Evolutionary conservation across 352 stramenopile genomes (phyloP).

Genomic region (Pythium volutum): DNA sequence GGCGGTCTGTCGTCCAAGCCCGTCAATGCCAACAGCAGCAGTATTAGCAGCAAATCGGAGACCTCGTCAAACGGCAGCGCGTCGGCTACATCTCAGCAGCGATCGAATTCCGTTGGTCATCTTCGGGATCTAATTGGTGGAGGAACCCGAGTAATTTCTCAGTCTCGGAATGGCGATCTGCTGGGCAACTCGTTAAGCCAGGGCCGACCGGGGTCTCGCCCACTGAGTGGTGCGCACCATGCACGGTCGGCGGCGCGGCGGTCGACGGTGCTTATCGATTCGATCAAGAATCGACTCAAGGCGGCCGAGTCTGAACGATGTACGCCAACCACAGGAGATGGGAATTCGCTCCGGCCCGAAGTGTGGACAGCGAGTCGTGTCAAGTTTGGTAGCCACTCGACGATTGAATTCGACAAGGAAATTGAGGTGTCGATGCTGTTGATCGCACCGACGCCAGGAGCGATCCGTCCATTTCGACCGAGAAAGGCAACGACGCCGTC

Average conservation of each 20-base stretch:
- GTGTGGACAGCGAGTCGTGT: constrained; percentile 21
- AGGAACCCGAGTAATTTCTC: constrained; percentile 12
- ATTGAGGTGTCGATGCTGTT: constrained; percentile 25
- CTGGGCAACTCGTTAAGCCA: constrained; percentile 12
- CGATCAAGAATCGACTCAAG: constrained; percentile 13
- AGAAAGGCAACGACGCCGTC: background rate
- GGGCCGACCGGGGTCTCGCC: constrained; percentile 5
- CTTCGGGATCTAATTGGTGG: constrained; percentile 57
- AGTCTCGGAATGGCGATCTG: constrained; percentile 5
- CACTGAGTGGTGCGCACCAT: constrained; percentile 13
- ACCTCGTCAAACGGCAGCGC: background rate
- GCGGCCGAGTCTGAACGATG: constrained; percentile 11
- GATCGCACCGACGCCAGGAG: background rate
- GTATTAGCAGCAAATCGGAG: constrained; percentile 4
- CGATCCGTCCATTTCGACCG: constrained; percentile 5
- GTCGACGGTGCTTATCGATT: constrained; percentile 23
- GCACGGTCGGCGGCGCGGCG: constrained; percentile 14
- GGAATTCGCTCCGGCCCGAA: background rate
- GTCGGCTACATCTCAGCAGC: constrained; percentile 3
- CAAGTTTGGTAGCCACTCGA: constrained; percentile 21
- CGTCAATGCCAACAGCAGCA: background rate
- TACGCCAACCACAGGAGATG: background rate
- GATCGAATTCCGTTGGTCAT: constrained; percentile 63
- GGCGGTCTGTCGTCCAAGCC: background rate
- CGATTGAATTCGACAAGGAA: constrained; percentile 28